Evolutionary conservation across 306 rosid genomes (phyloP).

Genomic region (Cicer bijugum): DNA sequence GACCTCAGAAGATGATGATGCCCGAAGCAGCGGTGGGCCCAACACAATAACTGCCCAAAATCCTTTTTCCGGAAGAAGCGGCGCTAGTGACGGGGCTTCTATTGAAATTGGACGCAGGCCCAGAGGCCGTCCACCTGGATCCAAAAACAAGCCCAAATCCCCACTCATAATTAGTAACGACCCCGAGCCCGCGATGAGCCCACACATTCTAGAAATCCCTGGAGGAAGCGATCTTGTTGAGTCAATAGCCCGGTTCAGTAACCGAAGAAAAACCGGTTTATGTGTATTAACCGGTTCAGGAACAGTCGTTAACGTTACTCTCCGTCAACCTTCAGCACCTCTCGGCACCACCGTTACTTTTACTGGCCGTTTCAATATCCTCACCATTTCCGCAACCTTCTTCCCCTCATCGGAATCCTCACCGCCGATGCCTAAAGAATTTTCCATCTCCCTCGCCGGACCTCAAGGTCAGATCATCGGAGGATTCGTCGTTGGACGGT

Average conservation of each 20-base stretch:
- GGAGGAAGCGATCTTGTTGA: constrained; percentile 73
- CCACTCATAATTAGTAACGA: constrained; percentile 53
- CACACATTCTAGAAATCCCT: constrained; percentile 70
- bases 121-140: constrained; percentile 89
- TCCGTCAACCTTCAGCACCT: constrained; percentile 63
- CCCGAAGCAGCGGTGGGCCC: constrained; percentile 57
- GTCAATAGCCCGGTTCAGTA: constrained; percentile 64
- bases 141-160: constrained; percentile 79
- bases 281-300: constrained; percentile 73
- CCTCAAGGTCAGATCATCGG: constrained; percentile 85
- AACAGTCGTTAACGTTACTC: constrained; percentile 64
- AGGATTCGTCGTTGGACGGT: constrained; percentile 60
- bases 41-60: constrained; percentile 22
- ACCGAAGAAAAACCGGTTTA: constrained; percentile 61
- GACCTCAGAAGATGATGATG: constrained; percentile 64
- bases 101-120: constrained; percentile 66
- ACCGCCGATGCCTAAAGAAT: constrained; percentile 47
- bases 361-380: constrained; percentile 69
- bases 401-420: constrained; percentile 40
- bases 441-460: constrained; percentile 72
- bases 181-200: constrained; percentile 68
- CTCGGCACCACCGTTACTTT: constrained; percentile 63
- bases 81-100: constrained; percentile 54
- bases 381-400: constrained; percentile 74
- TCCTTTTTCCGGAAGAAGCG: neutral